Evolutionary conservation across 108 stramenopile species (phyloP), one percentile per base, ranked within the genome.

Genomic region (Fragilariopsis cylindrus): DNA sequence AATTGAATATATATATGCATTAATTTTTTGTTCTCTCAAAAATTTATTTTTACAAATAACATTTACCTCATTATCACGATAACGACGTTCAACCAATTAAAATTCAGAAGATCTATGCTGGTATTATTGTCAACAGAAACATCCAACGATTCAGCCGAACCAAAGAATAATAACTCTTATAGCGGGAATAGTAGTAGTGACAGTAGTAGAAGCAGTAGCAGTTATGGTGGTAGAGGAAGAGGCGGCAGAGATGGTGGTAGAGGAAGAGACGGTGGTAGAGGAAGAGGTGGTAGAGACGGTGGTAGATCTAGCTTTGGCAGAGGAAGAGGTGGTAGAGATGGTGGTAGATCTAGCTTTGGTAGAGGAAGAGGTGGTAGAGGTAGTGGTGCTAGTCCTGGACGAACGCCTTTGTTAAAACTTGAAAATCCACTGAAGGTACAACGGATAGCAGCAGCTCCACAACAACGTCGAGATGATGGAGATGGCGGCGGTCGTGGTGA

Each of bases 401-500:
- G 83, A 58, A 80, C 79, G 42, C 85, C 92, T 7, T 71, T 80
- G 42, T 65, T 93, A 66, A 89, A 88, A 77, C 77, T 93, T 53
- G 76, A 72, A 58, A 89, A 92, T 84, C 93, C 93, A 44, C 73
- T 92, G 80, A 88, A 79, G 70, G 69, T 94, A 12, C 84, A 87
- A 67, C 67, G 87, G 54, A 69, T 90, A 43, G 45, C 43, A 60
- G 13, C 52, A 46, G 52, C 49, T 21, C 50, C 78, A 15, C 64
- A 66, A 54, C 53, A 69, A 49, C 64, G 65, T 57, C 66, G 66
- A 44, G 54, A 82, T 3, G 56, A 52, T 8, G 48, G 52, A 11
- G 72, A 75, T 64, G 42, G 62, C 15, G 46, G 65, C 39, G 56
- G 44, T 12, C 55, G 21, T 11, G 21, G 21, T 30, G 6, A 69